Percentiles rank a stretch among this genome's conserved stretches.
Evolutionary conservation across 2,329 filamentous ascomycete genomes (phyloP).

Genomic region (Colletotrichum shisoi): DNA sequence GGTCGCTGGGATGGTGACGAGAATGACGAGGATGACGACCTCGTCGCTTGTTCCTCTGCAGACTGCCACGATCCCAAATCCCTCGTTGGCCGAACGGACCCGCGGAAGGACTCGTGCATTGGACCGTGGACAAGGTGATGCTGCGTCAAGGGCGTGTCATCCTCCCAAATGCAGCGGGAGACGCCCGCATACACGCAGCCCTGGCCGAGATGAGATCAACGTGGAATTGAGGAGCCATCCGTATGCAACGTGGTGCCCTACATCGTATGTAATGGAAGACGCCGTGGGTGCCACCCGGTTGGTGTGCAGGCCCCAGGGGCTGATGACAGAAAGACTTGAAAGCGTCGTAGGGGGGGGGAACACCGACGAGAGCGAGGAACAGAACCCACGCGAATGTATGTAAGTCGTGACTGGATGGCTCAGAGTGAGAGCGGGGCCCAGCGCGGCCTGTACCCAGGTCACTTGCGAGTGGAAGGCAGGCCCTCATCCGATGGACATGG

Average conservation of each 20-base stretch:
- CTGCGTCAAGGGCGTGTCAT: slow-evolving; percentile 38
- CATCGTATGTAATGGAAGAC: slow-evolving; percentile 8
- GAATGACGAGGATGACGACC: slow-evolving; percentile 9
- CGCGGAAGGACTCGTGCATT: background rate
- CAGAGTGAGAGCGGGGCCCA: slow-evolving; percentile 17
- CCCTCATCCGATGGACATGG: slow-evolving; percentile 33
- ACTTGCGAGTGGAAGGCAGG: slow-evolving; percentile 4
- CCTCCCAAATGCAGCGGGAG: slow-evolving; percentile 21
- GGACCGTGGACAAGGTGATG: background rate
- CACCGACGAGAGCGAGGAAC: background rate
- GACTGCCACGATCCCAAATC: background rate
- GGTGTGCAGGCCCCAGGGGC: slow-evolving; percentile 17
- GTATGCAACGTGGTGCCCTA: slow-evolving; percentile 23
- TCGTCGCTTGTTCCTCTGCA: slow-evolving; percentile 14
- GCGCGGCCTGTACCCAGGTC: background rate
- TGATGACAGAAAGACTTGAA: background rate
- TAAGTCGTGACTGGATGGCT: slow-evolving; percentile 20
- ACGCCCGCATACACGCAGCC: slow-evolving; percentile 15
- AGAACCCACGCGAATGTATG: background rate
- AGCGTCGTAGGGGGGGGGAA: no score
- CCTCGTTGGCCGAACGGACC: slow-evolving; percentile 7
- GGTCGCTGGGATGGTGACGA: background rate
- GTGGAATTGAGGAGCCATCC: slow-evolving; percentile 20
- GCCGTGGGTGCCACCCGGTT: slow-evolving; percentile 35
- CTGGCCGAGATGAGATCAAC: slow-evolving; percentile 17